Base-by-base conservation (phyloP, 1,284 basidiomycete genomes). In the Papiliotrema nemorosa region DNA sequence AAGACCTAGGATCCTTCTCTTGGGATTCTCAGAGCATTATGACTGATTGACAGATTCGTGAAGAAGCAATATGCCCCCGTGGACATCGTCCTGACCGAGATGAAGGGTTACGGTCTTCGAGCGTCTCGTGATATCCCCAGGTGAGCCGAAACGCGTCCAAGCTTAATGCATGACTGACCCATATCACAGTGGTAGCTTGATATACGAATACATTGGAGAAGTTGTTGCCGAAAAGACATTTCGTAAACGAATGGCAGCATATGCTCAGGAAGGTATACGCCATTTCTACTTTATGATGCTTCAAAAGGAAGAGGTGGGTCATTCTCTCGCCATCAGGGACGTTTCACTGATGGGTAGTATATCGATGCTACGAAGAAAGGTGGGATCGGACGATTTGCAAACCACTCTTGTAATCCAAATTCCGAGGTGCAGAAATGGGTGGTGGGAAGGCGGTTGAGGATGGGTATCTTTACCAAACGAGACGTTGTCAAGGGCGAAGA, bases 221-320 rank as follows among this genome's bases (percentile, higher is more conserved):
- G 91, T 99, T 20, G 88, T 99, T 59, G 86, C 84, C 53, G 87
- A 90, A 39, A 78, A 80, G 16, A 86, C 86, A 16, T 97, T 99
- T 72, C 83, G 87, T 72, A 90, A 90, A 70, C 84, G 94, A 35
- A 97, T 98, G 91, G 82, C 87, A 44, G 85, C 87, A 34, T 99
- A 99, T 70, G 91, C 85, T 2, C 81, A 86, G 37, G 91, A 97
- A 72, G 93, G 93, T 16, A 92, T 97, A 57, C 80, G 84, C 50
- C 94, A 98, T 74, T 99, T 98, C 67, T 99, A 98, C 76, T 99
- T 99, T 68, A 99, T 98, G 96, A 94, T 97, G 88, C 76, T 98
- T 50, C 96, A 97, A 74, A 91, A 90, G 64, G 92, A 97, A 62
- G 92, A 98, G 81, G 90, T 90, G 58, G 55, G 83, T 53, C 31